Percentiles rank a stretch among this genome's conserved stretches.
These are phyloP conservation scores for Talaromyces thailandensis DNA, from an alignment of 495 filamentous ascomycete species.

Conservation along the genomic window DNA sequence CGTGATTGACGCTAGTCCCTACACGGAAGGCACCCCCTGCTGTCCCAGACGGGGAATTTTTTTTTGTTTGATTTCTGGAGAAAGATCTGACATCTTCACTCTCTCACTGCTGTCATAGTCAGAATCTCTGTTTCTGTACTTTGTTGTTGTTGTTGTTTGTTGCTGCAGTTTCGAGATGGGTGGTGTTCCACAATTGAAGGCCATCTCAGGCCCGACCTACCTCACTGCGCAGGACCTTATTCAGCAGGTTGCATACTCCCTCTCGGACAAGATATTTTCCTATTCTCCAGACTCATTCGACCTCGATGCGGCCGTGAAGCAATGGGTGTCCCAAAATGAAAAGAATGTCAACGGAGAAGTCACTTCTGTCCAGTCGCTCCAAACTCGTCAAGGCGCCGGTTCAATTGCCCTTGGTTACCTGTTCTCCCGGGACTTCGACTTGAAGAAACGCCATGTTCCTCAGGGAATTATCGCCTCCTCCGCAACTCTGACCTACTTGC, in stretches of 20 bases:
- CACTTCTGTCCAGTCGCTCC: slow-evolving; percentile 68
- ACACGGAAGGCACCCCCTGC: slow-evolving; percentile 23
- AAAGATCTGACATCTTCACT: not conserved
- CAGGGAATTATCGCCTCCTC: slow-evolving; percentile 84
- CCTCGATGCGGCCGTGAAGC: slow-evolving; percentile 68
- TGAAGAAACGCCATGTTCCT: slow-evolving; percentile 82
- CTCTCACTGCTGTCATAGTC: not conserved
- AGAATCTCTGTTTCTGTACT: not conserved
- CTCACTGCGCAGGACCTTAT: slow-evolving; percentile 82
- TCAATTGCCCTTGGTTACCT: slow-evolving; percentile 92
- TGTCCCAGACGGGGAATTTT: slow-evolving; percentile 14
- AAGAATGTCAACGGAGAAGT: slow-evolving; percentile 73
- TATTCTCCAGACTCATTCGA: slow-evolving; percentile 92
- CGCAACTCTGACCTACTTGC: slow-evolving; percentile 69
- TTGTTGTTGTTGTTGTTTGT: not conserved
- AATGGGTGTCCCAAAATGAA: slow-evolving; percentile 59
- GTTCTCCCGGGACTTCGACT: slow-evolving; percentile 90
- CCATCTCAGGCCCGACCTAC: slow-evolving; percentile 84
- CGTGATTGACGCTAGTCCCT: slow-evolving; percentile 31
- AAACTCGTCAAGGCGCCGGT: slow-evolving; percentile 83
- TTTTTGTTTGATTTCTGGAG: slow-evolving; percentile 13
- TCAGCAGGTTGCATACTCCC: slow-evolving; percentile 87
- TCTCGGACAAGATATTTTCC: slow-evolving; percentile 93
- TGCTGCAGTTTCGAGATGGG: slow-evolving; percentile 24
- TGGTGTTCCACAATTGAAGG: slow-evolving; percentile 33